Evolutionary conservation across 1,284 basidiomycete genomes (phyloP), one percentile per base, ranked within the genome.

Genomic region (Nidula niveotomentosa): DNA sequence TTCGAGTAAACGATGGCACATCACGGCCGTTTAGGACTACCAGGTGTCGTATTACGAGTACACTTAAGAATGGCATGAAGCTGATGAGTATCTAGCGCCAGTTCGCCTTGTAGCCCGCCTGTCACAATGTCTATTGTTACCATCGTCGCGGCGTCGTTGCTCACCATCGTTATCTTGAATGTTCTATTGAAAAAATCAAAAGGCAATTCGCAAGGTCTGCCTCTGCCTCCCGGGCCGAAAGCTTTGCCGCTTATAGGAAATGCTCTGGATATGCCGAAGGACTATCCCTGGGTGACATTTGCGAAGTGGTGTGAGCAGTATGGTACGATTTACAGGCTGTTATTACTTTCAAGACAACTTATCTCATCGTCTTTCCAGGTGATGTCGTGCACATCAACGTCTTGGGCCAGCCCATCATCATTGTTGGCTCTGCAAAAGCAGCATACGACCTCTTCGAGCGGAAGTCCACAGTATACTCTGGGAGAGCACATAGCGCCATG

Each of bases 221-320:
- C 72, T 6, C 70, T 67, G 51, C 78, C 77, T 18, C 77, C 78
- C 49, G 78, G 78, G 13, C 79, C 79, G 8, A 70, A 63, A 48
- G 72, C 73, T 9, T 65, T 68, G 15, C 78, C 77, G 8, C 53
- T 80, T 49, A 60, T 80, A 41, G 79, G 78, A 2, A 80, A 80
- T 55, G 53, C 77, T 12, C 69, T 79, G 33, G 75, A 81, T 53
- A 64, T 77, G 36, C 70, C 71, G 1, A 63, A 62, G 17, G 64
- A 71, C 53, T 69, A 75, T 52, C 69, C 75, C 56, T 57, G 69
- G 35, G 62, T 58, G 39, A 64, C 62, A 1, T 75, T 75, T 56
- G 62, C 66, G 45, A 55, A 60, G 41, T 63, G 76, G 52, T 69
- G 74, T n/a, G 60, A 69, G 33, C 55, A 69, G 61, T 74, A 73